Evolutionary conservation across 106 monocot genomes (phyloP).

Genomic region (Dioscorea zingiberensis): DNA sequence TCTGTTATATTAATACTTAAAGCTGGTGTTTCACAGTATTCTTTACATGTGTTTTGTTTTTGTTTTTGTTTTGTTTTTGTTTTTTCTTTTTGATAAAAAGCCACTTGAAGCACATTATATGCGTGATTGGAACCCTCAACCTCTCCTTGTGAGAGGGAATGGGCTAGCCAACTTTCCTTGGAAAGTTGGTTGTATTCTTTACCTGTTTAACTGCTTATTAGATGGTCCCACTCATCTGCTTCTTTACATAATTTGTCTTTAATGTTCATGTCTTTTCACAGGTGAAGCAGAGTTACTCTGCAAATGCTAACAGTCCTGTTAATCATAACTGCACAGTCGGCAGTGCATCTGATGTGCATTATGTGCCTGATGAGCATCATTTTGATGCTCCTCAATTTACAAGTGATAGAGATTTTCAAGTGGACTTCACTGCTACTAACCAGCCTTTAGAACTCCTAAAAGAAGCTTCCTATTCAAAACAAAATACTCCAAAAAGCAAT

Average conservation of each 20-base stretch:
- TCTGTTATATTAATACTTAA: no score
- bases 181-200: no score
- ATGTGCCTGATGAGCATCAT: background rate
- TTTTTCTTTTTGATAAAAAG: no score
- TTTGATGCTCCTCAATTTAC: background rate
- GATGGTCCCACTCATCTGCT: no score
- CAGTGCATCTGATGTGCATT: background rate
- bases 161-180: no score
- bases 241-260: background rate
- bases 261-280: background rate
- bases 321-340: background rate
- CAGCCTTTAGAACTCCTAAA: background rate
- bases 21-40: no score
- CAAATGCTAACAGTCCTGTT: background rate
- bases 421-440: background rate
- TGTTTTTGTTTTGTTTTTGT: no score
- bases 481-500: conserved; percentile 4
- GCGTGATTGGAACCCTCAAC: no score
- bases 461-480: background rate
- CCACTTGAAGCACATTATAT: no score
- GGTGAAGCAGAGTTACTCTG: background rate
- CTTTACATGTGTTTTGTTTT: no score
- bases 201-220: no score
- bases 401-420: background rate
- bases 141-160: no score